Conservation (phyloP, 352 stramenopile species). For the Globisporangium paddicum region DNA sequence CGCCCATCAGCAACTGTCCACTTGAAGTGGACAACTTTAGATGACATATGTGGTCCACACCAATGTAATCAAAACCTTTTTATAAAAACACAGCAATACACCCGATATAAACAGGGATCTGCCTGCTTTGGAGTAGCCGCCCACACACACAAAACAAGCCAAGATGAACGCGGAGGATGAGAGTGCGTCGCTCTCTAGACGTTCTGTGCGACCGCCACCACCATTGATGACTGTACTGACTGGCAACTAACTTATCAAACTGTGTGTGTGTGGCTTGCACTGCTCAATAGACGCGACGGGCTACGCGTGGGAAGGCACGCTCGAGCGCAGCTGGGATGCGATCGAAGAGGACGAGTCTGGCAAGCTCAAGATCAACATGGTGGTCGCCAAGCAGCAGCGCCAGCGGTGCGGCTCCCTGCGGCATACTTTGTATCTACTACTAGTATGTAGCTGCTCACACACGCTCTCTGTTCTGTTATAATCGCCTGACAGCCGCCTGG, state of each 20-base stretch:
- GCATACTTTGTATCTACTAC: neutral
- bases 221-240: too few relatives aligned
- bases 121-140: neutral
- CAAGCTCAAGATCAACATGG: conserved; percentile 71
- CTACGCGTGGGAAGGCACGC: conserved; percentile 80
- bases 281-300: conserved; percentile 24
- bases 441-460: neutral
- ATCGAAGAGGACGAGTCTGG: conserved; percentile 83
- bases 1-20: neutral
- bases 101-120: neutral
- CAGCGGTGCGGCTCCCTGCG: conserved; percentile 52
- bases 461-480: neutral
- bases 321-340: conserved; percentile 83
- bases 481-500: conserved; percentile 36
- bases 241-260: neutral
- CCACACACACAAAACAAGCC: neutral
- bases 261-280: conserved; percentile 4
- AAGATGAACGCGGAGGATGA: conserved; percentile 8
- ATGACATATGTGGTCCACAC: neutral
- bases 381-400: conserved; percentile 59
- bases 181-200: conserved; percentile 10
- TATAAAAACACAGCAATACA: neutral
- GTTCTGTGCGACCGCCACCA: too few relatives aligned
- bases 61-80: neutral
- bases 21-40: neutral